Percentiles rank a stretch among this genome's conserved stretches.
Evolutionary conservation across 257 asterid genomes (phyloP).

Genomic region (Rubia yunnanensis): DNA sequence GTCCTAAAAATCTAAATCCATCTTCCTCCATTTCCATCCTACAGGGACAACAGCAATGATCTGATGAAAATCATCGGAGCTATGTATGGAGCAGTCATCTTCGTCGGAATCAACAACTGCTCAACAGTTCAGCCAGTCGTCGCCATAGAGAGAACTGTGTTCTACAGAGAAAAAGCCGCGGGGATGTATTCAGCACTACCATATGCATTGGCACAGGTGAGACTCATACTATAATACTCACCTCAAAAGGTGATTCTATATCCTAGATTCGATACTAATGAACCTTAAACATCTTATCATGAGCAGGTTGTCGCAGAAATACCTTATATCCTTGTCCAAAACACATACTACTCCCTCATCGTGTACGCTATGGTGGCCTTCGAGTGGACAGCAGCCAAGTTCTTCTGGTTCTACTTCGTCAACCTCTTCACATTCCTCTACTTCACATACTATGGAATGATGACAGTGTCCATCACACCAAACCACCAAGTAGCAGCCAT

Average conservation of each 20-base stretch:
- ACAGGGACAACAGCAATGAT: constrained; percentile 43
- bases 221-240: background rate
- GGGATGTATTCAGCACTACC: constrained; percentile 88
- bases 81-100: constrained; percentile 59
- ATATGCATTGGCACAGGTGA: constrained; percentile 76
- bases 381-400: constrained; percentile 66
- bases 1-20: constrained; percentile 4
- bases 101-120: constrained; percentile 69
- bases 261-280: background rate
- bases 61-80: constrained; percentile 65
- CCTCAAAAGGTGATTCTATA: background rate
- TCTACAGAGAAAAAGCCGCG: constrained; percentile 65
- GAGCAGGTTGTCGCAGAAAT: constrained; percentile 54
- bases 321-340: constrained; percentile 54
- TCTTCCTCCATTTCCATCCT: constrained; percentile 5
- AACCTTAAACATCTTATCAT: background rate
- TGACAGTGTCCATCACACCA: constrained; percentile 72
- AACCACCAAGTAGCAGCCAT: constrained; percentile 75
- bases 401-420: constrained; percentile 77
- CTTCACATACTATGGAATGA: constrained; percentile 88
- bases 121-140: constrained; percentile 74
- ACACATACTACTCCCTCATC: constrained; percentile 48
- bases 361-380: constrained; percentile 79
- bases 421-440: constrained; percentile 65
- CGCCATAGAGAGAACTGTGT: constrained; percentile 60